A percentile compares a stretch with the other conserved stretches of the same genome.
phyloP scores from a whole-genome alignment of 495 filamentous ascomycete species.

The Clohesyomyces aquaticus region DNA sequence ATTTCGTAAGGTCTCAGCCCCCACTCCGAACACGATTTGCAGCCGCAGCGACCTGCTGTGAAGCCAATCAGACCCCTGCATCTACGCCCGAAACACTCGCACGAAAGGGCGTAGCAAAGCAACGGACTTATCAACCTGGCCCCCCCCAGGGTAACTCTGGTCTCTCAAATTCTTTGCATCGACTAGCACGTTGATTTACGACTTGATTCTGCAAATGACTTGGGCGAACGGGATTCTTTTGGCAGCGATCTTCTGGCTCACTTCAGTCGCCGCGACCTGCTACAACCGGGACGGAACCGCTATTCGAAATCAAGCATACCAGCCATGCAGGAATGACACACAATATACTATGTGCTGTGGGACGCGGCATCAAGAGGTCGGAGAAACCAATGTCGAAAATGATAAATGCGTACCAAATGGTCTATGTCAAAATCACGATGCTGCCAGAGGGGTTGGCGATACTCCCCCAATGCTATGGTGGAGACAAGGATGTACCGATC shows the following conservation, averaged over 20 bases:
- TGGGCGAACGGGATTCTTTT: no score
- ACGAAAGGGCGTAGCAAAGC: no score
- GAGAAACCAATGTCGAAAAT: conserved; percentile 7
- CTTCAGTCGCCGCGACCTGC: background rate
- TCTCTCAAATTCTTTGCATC: no score
- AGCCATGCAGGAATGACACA: conserved; percentile 7
- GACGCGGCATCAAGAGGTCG: conserved; percentile 2
- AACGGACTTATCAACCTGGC: no score
- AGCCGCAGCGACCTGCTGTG: no score
- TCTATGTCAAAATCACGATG: conserved; percentile 14
- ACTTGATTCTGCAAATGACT: no score
- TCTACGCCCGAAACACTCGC: no score
- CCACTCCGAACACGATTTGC: no score
- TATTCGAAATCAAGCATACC: conserved; percentile 9
- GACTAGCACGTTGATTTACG: no score
- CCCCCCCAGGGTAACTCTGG: no score
- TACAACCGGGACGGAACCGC: conserved; percentile 10
- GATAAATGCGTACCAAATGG: conserved; percentile 13
- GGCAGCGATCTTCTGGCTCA: background rate
- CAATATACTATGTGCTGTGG: conserved; percentile 10
- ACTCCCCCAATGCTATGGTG: conserved; percentile 6
- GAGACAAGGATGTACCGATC: conserved; percentile 22
- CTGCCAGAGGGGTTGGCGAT: background rate
- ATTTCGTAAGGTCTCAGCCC: no score
- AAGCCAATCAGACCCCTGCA: no score